Conservation (phyloP, 1,139 yeast genomes). For the Candida sanyaensis region DNA sequence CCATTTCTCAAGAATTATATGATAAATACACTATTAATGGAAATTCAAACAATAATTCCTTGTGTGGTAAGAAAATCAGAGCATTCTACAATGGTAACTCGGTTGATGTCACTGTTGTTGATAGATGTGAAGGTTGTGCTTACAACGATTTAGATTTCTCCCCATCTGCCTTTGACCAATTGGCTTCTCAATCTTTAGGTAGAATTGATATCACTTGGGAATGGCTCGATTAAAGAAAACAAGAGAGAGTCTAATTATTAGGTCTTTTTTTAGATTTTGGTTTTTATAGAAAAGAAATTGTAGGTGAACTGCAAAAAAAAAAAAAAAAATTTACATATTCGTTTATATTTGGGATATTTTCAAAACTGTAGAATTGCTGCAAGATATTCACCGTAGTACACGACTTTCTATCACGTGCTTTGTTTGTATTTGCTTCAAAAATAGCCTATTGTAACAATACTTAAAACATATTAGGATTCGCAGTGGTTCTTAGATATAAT, state of each 20-base stretch:
- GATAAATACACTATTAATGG: constrained; percentile 31
- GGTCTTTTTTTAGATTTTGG: background rate
- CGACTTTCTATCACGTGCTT: too few species aligned
- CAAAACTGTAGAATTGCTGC: too few species aligned
- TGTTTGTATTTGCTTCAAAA: too few species aligned
- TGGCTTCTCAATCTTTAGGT: constrained; percentile 43
- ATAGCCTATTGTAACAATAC: too few species aligned
- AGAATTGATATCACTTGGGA: constrained; percentile 47
- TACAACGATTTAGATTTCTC: constrained; percentile 45
- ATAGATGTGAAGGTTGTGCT: constrained; percentile 43
- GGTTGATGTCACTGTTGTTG: constrained; percentile 46
- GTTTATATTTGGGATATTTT: background rate
- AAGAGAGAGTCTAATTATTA: background rate
- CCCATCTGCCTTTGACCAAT: constrained; percentile 40
- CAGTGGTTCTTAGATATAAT: too few species aligned
- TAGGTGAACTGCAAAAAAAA: background rate
- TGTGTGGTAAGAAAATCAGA: constrained; percentile 44
- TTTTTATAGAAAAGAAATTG: background rate
- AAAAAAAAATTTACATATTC: background rate
- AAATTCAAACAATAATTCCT: constrained; percentile 44
- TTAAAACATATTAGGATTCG: too few species aligned
- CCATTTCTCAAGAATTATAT: constrained; percentile 38
- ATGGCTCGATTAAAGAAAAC: constrained; percentile 18
- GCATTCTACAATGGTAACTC: constrained; percentile 42
- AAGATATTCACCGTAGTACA: too few species aligned